Evolutionary conservation across 805 yeast species (phyloP), one percentile per base, ranked within the genome.

Genomic region (Candida verbasci): DNA sequence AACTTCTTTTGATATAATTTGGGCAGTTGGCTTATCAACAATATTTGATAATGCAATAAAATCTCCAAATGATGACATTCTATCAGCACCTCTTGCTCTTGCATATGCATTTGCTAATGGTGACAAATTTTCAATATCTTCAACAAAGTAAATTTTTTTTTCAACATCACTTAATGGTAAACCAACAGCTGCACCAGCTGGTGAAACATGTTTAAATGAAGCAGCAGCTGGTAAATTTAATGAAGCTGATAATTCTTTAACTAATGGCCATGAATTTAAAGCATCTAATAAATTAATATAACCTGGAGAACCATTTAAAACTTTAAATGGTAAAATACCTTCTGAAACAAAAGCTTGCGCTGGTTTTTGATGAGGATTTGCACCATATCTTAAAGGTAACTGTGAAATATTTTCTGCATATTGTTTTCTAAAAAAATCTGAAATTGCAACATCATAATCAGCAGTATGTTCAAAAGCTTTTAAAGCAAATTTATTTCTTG

Each of bases 41-140:
- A 85, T 86, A 74, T 91, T 91, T 44, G 97, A 88, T 47, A 93
- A 74, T 31, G 98, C 98, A 56, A 93, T 93, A 75, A 88, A 93
- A 68, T 93, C 98, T 60, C 98, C 98, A 60, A 93, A 93, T 10
- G 96, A 86, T 5, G 97, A 89, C 98, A 93, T 93, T 77, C 98
- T 83, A 69, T 93, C 98, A 50, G 98, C 98, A 65, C 98, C 98
- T 68, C 98, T 86, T 39, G 98, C 98, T 70, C 97, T 86, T 25
- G 98, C 98, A 57, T 93, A 93, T 40, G 98, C 98, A 58, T 85
- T 84, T 46, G 98, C 98, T 58, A 93, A 75, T 39, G 98, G 97
- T 9, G 97, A 86, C 60, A 93, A 72, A 74, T 89, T 86, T 65
- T 86, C 95, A 55, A 91, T 87, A 62, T 87, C 96, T 50, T 80